These are phyloP conservation scores for Lactarius hatsudake DNA, from an alignment of 768 basidiomycete genomes.

Conservation along the genomic window DNA sequence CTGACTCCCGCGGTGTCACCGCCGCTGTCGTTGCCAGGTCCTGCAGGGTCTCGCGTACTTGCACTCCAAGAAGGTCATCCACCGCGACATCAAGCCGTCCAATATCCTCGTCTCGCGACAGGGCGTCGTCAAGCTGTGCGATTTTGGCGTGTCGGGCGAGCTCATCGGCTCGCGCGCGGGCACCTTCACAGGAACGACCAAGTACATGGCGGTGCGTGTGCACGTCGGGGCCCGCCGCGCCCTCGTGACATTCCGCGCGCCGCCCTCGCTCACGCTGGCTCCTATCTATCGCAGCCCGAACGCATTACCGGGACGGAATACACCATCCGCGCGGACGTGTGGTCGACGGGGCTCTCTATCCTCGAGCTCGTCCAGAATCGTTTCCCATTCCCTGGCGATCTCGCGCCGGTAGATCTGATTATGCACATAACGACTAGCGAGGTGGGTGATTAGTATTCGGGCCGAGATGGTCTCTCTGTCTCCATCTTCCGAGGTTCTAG, in stretches of 20 bases:
- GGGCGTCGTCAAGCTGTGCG: conserved; percentile 84
- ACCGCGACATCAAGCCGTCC: conserved; percentile 87
- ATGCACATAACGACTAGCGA: conserved; percentile 78
- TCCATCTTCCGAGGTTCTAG: conserved; percentile 16
- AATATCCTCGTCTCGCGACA: conserved; percentile 81
- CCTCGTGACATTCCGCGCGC: background rate
- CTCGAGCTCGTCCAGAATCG: conserved; percentile 86
- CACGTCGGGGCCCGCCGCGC: background rate
- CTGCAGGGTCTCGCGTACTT: conserved; percentile 85
- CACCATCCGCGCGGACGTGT: conserved; percentile 91
- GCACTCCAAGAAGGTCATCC: conserved; percentile 82
- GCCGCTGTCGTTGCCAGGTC: conserved; percentile 42
- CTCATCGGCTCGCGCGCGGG: conserved; percentile 81
- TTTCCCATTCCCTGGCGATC: conserved; percentile 85
- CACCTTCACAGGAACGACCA: conserved; percentile 91
- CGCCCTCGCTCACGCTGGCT: conserved; percentile 1
- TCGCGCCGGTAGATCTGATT: conserved; percentile 83
- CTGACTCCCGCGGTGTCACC: background rate
- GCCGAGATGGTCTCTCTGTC: background rate
- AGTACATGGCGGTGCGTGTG: conserved; percentile 88
- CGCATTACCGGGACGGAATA: conserved; percentile 85
- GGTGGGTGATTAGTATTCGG: conserved; percentile 38
- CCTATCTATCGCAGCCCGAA: conserved; percentile 58
- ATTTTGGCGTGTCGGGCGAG: conserved; percentile 94
- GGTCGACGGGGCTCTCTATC: conserved; percentile 90